Evolutionary conservation across 331 rosid genomes (phyloP).

Genomic region (Arachis monticola): DNA sequence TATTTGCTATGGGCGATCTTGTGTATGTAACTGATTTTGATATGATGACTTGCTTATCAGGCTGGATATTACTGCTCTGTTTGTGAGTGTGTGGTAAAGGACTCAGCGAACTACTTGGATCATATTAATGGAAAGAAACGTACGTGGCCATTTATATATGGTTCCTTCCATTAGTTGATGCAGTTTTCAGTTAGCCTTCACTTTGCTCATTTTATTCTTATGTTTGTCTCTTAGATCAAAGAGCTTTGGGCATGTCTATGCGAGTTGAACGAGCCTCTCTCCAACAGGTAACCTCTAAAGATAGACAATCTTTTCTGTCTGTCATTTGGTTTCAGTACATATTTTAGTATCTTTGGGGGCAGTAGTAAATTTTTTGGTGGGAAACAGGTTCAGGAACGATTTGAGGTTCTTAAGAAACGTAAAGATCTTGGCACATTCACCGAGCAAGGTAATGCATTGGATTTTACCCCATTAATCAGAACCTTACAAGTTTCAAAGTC

Average conservation of each 20-base stretch:
- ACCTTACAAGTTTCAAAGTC: neutral
- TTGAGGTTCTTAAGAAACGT: conserved; percentile 86
- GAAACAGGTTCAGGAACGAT: conserved; percentile 86
- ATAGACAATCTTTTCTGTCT: no score
- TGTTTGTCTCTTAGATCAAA: conserved; percentile 67
- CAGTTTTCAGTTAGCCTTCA: conserved; percentile 21
- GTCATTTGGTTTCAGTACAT: no score
- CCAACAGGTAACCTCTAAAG: conserved; percentile 60
- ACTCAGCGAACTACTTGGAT: conserved; percentile 97
- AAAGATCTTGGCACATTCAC: conserved; percentile 78
- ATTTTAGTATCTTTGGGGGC: neutral
- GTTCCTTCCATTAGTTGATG: neutral
- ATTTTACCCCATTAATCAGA: neutral
- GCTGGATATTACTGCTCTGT: conserved; percentile 96
- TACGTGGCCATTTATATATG: conserved; percentile 48
- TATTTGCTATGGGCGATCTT: neutral
- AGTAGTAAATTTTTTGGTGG: conserved; percentile 40
- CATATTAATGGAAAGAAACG: conserved; percentile 99
- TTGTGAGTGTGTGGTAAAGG: conserved; percentile 97
- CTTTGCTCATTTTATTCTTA: conserved; percentile 34
- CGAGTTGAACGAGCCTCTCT: conserved; percentile 94
- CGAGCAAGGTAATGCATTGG: conserved; percentile 76
- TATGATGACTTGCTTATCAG: conserved; percentile 53
- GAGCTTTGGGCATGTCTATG: conserved; percentile 99
- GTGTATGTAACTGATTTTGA: conserved; percentile 25